phyloP scores from a whole-genome alignment of 1,284 basidiomycete genomes.

The Apiotrichum montevideense region DNA sequence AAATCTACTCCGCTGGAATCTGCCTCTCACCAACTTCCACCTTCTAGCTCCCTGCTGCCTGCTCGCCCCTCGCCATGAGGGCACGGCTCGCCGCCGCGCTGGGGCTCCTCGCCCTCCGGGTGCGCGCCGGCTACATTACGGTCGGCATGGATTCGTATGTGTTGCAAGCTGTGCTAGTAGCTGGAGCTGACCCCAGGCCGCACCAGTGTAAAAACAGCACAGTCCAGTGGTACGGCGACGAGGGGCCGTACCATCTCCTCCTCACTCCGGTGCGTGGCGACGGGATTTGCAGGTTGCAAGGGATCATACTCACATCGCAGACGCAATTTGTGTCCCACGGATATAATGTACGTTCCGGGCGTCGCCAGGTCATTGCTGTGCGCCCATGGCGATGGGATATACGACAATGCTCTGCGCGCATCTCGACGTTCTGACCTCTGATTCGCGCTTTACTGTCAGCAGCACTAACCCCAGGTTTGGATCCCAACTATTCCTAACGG shows the following conservation, averaged over 20 bases:
- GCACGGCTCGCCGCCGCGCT: too few relatives aligned
- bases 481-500: constrained; percentile 32
- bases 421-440: too few relatives aligned
- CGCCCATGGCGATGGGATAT: too few relatives aligned
- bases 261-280: constrained; percentile 36
- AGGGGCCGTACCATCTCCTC: constrained; percentile 43
- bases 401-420: too few relatives aligned
- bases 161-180: too few relatives aligned
- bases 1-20: too few relatives aligned
- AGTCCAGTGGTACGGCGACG: constrained; percentile 37
- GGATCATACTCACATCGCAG: constrained; percentile 5
- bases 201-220: constrained; percentile 7
- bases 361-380: too few relatives aligned
- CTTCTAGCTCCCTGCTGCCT: too few relatives aligned
- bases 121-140: constrained; percentile 14
- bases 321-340: constrained; percentile 36
- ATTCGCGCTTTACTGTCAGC: too few relatives aligned
- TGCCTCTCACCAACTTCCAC: too few relatives aligned
- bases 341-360: constrained; percentile 33
- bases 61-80: too few relatives aligned
- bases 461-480: constrained; percentile 30
- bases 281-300: neutral
- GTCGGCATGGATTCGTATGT: constrained; percentile 16
- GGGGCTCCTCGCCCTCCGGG: too few relatives aligned
- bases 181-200: neutral